phyloP scores from a whole-genome alignment of 2,329 filamentous ascomycete genomes.

The Sphaerulina musiva region DNA sequence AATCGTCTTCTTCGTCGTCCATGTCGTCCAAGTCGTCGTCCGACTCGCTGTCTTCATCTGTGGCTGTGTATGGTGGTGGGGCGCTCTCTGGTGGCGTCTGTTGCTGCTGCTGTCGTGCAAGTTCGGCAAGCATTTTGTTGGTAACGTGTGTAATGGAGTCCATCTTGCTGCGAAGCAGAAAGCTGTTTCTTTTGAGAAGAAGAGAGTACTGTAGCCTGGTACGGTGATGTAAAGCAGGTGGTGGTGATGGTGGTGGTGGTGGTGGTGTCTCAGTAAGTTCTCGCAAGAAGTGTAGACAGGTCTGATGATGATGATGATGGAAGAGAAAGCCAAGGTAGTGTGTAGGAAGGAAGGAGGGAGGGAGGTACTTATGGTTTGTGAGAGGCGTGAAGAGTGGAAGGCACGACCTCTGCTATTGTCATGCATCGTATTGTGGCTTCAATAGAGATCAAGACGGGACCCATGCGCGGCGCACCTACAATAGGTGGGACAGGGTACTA shows the following conservation, averaged over 20 bases:
- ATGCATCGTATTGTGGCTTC: slow-evolving; percentile 3
- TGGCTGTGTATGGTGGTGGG: slow-evolving; percentile 27
- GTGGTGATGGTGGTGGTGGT: background rate
- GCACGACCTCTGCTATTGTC: slow-evolving; percentile 5
- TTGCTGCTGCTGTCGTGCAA: slow-evolving; percentile 17
- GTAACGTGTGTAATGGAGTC: slow-evolving; percentile 23
- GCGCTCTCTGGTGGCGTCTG: slow-evolving; percentile 9
- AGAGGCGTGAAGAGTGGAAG: slow-evolving; percentile 1
- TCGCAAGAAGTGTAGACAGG: slow-evolving; percentile 3
- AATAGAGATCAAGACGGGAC: background rate
- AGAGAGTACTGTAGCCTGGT: background rate
- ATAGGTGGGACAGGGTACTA: background rate
- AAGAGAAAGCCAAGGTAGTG: background rate
- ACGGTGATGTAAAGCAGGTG: background rate
- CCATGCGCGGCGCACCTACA: background rate
- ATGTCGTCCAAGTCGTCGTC: slow-evolving; percentile 8
- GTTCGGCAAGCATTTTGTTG: slow-evolving; percentile 24
- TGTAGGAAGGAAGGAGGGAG: background rate
- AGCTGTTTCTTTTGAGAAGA: slow-evolving; percentile 5
- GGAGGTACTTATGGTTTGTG: slow-evolving; percentile 3
- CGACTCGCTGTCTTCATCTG: slow-evolving; percentile 22
- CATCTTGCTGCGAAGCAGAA: slow-evolving; percentile 10
- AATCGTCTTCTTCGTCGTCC: slow-evolving; percentile 12
- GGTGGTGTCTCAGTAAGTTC: background rate
- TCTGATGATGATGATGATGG: background rate